phyloP scores from a whole-genome alignment of 192 early-diverging fungal genomes.

The Cetraspora pellucida region DNA sequence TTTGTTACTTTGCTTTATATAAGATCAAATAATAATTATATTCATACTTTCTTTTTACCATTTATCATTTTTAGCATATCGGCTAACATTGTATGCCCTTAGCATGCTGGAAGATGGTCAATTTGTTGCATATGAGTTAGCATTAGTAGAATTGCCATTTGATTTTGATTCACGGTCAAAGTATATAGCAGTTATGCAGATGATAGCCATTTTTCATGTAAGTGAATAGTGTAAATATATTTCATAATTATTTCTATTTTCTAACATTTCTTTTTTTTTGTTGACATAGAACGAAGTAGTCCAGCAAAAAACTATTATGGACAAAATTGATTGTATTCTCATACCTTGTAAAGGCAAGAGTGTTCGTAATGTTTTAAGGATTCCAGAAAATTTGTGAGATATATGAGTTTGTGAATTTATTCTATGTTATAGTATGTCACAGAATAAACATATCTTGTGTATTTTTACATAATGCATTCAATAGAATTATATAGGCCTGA shows the following conservation, averaged over 20 bases:
- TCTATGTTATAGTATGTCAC: not conserved
- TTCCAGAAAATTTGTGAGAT: conserved; percentile 20
- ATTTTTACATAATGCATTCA: too few relatives aligned
- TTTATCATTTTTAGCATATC: conserved; percentile 28
- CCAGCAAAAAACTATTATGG: conserved; percentile 14
- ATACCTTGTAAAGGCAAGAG: conserved; percentile 11
- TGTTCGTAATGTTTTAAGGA: conserved; percentile 10
- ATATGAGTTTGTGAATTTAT: not conserved
- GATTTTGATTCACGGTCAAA: conserved; percentile 21
- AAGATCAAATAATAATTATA: conserved; percentile 25
- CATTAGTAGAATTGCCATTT: conserved; percentile 32
- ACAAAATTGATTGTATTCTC: conserved; percentile 24
- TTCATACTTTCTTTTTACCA: conserved; percentile 4
- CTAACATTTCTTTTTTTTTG: not conserved
- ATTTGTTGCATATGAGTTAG: conserved; percentile 26
- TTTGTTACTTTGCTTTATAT: conserved; percentile 20
- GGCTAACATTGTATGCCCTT: conserved; percentile 31
- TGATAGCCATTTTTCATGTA: conserved; percentile 36
- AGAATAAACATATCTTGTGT: not conserved
- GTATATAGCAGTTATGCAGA: conserved; percentile 18
- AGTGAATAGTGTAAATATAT: conserved; percentile 18
- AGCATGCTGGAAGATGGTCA: conserved; percentile 31
- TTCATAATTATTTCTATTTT: conserved; percentile 17
- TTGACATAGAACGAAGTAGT: conserved; percentile 15
- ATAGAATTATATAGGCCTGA: too few relatives aligned